Conservation (phyloP, 1,284 basidiomycete genomes). For the Ustilago lituana region DNA sequence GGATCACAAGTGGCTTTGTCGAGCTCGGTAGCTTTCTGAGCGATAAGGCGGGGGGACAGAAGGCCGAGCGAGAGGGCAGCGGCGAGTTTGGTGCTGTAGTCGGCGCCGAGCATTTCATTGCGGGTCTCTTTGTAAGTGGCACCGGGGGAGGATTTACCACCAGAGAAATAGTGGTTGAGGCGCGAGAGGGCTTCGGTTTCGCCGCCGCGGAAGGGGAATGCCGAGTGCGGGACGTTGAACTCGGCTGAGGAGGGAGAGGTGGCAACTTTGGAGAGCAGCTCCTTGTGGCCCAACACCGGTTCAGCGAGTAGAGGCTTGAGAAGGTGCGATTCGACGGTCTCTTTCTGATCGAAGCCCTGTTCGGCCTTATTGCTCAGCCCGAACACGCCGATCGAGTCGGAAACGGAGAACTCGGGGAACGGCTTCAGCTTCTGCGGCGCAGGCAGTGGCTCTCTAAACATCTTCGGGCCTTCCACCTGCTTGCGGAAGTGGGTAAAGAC, state of each 20-base stretch:
- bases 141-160: conserved; percentile 26
- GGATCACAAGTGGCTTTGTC: conserved; percentile 21
- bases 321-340: conserved; percentile 35
- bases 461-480: conserved; percentile 51
- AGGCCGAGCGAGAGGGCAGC: conserved; percentile 55
- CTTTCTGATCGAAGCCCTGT: conserved; percentile 8
- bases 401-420: conserved; percentile 19
- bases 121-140: conserved; percentile 57
- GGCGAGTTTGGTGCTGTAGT: conserved; percentile 60
- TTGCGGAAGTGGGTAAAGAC: conserved; percentile 62
- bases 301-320: conserved; percentile 48
- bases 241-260: neutral
- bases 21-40: conserved; percentile 42
- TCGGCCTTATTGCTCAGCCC: conserved; percentile 16
- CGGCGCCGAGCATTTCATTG: conserved; percentile 53
- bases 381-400: conserved; percentile 36
- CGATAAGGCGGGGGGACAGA: conserved; percentile 54
- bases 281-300: conserved; percentile 34
- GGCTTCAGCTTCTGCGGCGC: conserved; percentile 51
- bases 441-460: conserved; percentile 41
- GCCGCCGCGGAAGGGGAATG: conserved; percentile 57
- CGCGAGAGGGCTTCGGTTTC: conserved; percentile 55
- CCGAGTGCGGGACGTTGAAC: conserved; percentile 31
- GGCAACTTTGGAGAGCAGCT: conserved; percentile 27
- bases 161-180: conserved; percentile 51